Percentiles rank a stretch among this genome's conserved stretches.
These are phyloP conservation scores for Lipomyces kockii DNA, from an alignment of 805 yeast genomes.

Conservation along the genomic window DNA sequence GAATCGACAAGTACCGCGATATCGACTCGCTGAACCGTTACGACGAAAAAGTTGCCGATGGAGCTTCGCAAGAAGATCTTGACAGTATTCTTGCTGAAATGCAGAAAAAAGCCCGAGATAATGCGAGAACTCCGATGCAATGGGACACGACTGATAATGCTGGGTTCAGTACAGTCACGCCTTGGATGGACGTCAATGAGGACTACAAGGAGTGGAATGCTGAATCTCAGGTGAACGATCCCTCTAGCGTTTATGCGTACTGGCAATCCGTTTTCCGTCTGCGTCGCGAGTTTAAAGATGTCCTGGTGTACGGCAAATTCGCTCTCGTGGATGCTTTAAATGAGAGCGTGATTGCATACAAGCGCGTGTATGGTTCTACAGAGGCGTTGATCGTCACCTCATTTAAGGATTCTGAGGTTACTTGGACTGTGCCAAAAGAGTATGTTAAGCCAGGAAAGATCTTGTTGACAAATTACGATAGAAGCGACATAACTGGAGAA, in stretches of 20 bases:
- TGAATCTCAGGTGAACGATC: conserved; percentile 52
- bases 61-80: conserved; percentile 3
- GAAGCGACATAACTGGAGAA: background rate
- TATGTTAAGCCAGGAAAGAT: conserved; percentile 8
- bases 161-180: conserved; percentile 53
- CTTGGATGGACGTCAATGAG: conserved; percentile 59
- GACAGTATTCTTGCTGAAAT: conserved; percentile 30
- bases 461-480: conserved; percentile 12
- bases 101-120: conserved; percentile 54
- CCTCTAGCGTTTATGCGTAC: conserved; percentile 53
- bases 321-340: conserved; percentile 48
- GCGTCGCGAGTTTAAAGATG: conserved; percentile 53
- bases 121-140: conserved; percentile 59
- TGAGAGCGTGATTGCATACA: conserved; percentile 18
- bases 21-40: conserved; percentile 54
- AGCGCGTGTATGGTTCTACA: conserved; percentile 5
- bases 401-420: conserved; percentile 4
- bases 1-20: conserved; percentile 56
- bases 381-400: conserved; percentile 13
- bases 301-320: conserved; percentile 53
- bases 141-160: conserved; percentile 50
- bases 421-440: conserved; percentile 16
- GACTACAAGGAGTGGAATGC: conserved; percentile 56
- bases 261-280: conserved; percentile 52
- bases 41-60: conserved; percentile 13